Base-by-base conservation (phyloP, 2,329 filamentous ascomycete species). In the Cladosporium sp. region DNA sequence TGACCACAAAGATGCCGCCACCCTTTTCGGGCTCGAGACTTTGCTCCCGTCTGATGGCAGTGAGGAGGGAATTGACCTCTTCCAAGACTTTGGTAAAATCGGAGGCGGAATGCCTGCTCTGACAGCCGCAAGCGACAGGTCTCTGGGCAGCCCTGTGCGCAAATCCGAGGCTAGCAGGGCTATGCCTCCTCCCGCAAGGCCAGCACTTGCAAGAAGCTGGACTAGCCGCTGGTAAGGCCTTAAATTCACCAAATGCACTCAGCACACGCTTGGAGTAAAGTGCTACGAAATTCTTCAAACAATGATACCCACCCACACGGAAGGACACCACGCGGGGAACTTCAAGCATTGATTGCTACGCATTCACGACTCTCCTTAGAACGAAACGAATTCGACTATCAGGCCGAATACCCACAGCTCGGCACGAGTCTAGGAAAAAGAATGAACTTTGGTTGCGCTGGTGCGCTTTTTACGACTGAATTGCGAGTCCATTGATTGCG, bases 31-130 rank as follows among this genome's bases (percentile, higher is more conserved):
- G 19, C 64, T 77, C 0, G 80, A 84, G 35, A 55, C 51, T 19
- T 32, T 55, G 25, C 78, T 86, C 39, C 75, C 84, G 52, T 77
- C 79, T 57, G 84, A 87, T 59, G 83, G 85, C 39, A 75, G 76
- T 3, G 78, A 83, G 58, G 74, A 81, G 13, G 83, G 81, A 1
- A 80, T 91, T 51, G 88, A 91, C 65, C 86, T 91, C 62, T 80
- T 89, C 45, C 85, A 89, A 67, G 87, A 87, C 9, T 91, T 91
- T 66, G 83, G 87, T 69, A 88, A 86, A 75, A 91, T 91, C 68
- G 88, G 88, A 51, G 60, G 63, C 39, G 51, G 60, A 17, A 56
- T 60, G n/a, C 57, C 58, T 19, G 58, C 49, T 40, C 60, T 61
- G 58, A 32, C 40, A 13, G 61, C 63, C 34, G 62, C 61, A 13